Conservation (phyloP, 805 yeast genomes). For the Candida xyloterini region DNA sequence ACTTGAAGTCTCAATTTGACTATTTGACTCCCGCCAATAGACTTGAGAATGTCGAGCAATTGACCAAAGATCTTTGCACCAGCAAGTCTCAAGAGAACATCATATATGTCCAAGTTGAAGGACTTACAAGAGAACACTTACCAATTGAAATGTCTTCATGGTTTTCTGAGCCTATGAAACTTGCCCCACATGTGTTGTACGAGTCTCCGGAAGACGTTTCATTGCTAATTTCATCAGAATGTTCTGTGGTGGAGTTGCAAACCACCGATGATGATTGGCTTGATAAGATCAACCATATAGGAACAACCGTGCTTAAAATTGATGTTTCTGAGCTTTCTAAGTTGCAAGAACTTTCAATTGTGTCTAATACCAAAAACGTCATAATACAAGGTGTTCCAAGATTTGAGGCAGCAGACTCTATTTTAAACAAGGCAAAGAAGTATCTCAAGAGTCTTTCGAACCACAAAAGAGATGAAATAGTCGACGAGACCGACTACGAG, state of each 20-base stretch:
- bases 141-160: conserved; percentile 14
- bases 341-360: conserved; percentile 14
- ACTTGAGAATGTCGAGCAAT: conserved; percentile 1
- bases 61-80: conserved; percentile 22
- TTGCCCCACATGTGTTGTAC: conserved; percentile 28
- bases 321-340: conserved; percentile 3
- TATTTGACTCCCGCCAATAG: conserved; percentile 19
- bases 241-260: conserved; percentile 6
- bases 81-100: conserved; percentile 7
- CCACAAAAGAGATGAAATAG: conserved; percentile 18
- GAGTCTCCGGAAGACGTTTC: conserved; percentile 3
- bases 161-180: conserved; percentile 8
- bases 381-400: conserved; percentile 36
- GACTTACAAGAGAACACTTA: conserved; percentile 20
- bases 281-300: conserved; percentile 2
- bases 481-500: conserved; percentile 27
- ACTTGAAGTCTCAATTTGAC: conserved; percentile 6
- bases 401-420: conserved; percentile 14
- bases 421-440: conserved; percentile 18
- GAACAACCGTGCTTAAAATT: conserved; percentile 5
- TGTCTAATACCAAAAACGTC: conserved; percentile 15
- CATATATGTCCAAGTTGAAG: conserved; percentile 20
- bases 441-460: conserved; percentile 12
- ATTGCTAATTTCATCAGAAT: conserved; percentile 9
- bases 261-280: conserved; percentile 10